Conservation (phyloP, 2,329 filamentous ascomycete genomes). For the Chrysoporthe austroafricana region DNA sequence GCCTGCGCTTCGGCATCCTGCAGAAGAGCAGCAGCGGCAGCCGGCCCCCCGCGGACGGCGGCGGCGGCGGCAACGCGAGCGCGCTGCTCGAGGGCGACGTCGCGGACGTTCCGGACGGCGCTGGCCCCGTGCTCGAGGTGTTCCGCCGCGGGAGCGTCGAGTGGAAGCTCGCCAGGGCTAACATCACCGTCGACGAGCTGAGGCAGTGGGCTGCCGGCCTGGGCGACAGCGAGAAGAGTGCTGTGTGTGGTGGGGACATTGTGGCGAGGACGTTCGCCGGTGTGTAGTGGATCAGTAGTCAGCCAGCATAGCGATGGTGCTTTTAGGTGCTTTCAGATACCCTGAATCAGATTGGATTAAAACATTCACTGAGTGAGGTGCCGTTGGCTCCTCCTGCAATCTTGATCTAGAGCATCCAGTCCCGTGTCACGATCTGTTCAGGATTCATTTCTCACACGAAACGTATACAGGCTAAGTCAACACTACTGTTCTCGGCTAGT, state of each 20-base stretch:
- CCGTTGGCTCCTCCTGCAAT: background rate
- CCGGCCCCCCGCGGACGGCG: slow-evolving; percentile 15
- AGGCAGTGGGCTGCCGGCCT: slow-evolving; percentile 33
- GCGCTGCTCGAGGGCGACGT: background rate
- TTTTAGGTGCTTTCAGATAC: background rate
- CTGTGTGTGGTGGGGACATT: slow-evolving; percentile 35
- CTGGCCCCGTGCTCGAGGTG: background rate
- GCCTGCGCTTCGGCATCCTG: slow-evolving; percentile 81
- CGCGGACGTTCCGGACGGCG: background rate
- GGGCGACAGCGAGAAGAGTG: slow-evolving; percentile 34
- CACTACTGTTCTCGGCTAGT: background rate
- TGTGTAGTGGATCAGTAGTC: slow-evolving; percentile 27
- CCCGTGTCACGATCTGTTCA: background rate
- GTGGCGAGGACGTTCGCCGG: slow-evolving; percentile 38
- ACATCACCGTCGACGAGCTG: slow-evolving; percentile 38
- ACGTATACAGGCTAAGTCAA: background rate
- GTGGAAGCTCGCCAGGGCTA: slow-evolving; percentile 30
- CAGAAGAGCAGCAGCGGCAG: slow-evolving; percentile 39
- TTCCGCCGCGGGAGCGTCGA: slow-evolving; percentile 28
- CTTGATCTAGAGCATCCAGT: background rate
- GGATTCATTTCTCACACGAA: background rate
- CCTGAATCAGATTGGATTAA: background rate
- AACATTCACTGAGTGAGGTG: background rate
- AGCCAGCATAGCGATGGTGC: slow-evolving; percentile 3
- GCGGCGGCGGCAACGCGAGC: background rate